Evolutionary conservation across 208 protist species (phyloP).

Genomic region (Leishmania guyanensis): DNA sequence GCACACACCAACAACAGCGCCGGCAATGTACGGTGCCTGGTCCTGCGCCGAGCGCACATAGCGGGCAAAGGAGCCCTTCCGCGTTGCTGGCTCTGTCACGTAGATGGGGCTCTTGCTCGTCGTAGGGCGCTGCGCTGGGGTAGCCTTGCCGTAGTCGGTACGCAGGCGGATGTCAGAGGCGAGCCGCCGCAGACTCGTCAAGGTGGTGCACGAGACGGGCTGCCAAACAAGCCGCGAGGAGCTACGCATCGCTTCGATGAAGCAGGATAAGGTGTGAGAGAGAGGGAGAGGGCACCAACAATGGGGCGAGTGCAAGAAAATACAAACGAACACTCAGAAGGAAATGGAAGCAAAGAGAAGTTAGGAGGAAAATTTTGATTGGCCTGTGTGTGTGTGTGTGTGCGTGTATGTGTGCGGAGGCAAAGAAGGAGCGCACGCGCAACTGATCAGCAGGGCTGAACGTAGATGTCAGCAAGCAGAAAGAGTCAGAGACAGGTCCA

Average conservation of each 20-base stretch:
- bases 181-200: slow-evolving; percentile 21
- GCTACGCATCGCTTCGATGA: slow-evolving; percentile 16
- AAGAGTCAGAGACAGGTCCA: background rate
- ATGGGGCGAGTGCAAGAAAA: background rate
- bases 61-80: slow-evolving; percentile 65
- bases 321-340: background rate
- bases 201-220: slow-evolving; percentile 28
- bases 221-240: slow-evolving; percentile 61
- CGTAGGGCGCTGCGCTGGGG: slow-evolving; percentile 64
- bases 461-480: background rate
- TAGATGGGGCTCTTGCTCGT: slow-evolving; percentile 51
- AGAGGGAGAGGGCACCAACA: background rate
- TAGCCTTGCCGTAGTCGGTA: slow-evolving; percentile 70
- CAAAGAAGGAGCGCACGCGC: background rate
- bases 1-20: slow-evolving; percentile 65
- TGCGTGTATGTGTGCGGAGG: background rate
- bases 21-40: slow-evolving; percentile 61
- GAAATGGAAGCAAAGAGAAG: background rate
- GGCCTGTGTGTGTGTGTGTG: background rate
- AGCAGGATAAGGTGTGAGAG: background rate
- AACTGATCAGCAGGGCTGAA: background rate
- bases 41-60: slow-evolving; percentile 55
- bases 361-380: background rate
- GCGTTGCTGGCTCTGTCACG: slow-evolving; percentile 57
- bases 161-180: slow-evolving; percentile 54